Percentiles rank a stretch among this genome's conserved stretches.
Conservation (phyloP, 140 eudicot genomes). For the Bidens hawaiensis region DNA sequence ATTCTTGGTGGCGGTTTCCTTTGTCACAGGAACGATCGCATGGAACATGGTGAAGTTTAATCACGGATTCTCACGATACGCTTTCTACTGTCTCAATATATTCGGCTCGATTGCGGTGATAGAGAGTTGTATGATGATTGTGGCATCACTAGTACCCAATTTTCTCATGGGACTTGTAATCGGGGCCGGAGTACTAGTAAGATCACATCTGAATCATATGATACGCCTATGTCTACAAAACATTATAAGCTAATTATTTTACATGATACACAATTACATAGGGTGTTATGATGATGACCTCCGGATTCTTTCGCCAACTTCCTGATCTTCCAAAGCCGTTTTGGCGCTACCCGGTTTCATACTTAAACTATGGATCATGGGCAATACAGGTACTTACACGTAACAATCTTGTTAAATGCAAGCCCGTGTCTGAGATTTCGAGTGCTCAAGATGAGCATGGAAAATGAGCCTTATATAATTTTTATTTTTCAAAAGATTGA, state of each 20-base stretch:
- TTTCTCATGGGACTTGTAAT: conserved; percentile 76
- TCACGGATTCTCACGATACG: conserved; percentile 51
- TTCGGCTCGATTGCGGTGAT: conserved; percentile 69
- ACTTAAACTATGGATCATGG: conserved; percentile 81
- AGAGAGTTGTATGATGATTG: conserved; percentile 96
- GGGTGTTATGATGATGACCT: conserved; percentile 98
- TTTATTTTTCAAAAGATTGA: too few relatives aligned
- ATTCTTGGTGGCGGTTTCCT: conserved; percentile 56
- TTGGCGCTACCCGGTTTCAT: conserved; percentile 93
- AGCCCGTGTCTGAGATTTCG: too few relatives aligned
- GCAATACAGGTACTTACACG: conserved; percentile 63
- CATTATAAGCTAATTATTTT: neutral
- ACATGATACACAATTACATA: conserved; percentile 21
- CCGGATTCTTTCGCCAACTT: conserved; percentile 88
- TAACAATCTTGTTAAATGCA: neutral
- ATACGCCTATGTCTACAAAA: neutral
- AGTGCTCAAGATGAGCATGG: too few relatives aligned
- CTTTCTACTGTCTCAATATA: conserved; percentile 62
- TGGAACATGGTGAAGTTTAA: conserved; percentile 76
- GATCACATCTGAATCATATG: neutral
- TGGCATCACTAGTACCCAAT: conserved; percentile 82
- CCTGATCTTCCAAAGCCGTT: conserved; percentile 87
- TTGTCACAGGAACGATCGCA: conserved; percentile 58
- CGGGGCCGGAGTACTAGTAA: conserved; percentile 92
- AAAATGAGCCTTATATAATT: too few relatives aligned